Evolutionary conservation across 148 eudicot species (phyloP).

Genomic region (Selenicereus undatus): DNA sequence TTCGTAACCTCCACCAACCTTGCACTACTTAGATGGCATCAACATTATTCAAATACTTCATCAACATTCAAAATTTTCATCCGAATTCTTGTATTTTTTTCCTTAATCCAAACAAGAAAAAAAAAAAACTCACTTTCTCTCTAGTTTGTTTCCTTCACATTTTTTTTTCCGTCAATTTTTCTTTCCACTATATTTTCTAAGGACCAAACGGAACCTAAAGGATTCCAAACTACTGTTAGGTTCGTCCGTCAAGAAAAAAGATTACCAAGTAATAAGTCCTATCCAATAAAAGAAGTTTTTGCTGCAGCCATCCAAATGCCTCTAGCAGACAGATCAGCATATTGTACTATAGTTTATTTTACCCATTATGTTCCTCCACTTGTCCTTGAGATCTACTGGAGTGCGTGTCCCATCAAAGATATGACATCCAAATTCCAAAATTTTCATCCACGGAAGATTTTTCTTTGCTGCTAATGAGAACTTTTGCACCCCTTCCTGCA

Average conservation of each 20-base stretch:
- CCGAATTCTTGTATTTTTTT: too few relatives aligned
- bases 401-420: conserved; percentile 59
- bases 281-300: neutral
- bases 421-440: conserved; percentile 54
- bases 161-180: too few relatives aligned
- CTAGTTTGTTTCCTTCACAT: too few relatives aligned
- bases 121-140: too few relatives aligned
- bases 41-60: too few relatives aligned
- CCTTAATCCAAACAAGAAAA: too few relatives aligned
- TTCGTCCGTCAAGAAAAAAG: neutral
- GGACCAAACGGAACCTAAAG: too few relatives aligned
- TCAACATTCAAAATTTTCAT: too few relatives aligned
- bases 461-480: conserved; percentile 35
- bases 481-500: conserved; percentile 61
- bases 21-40: too few relatives aligned
- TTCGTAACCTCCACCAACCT: too few relatives aligned
- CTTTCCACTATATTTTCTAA: too few relatives aligned
- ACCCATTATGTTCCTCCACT: conserved; percentile 49
- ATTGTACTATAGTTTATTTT: neutral
- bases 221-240: neutral
- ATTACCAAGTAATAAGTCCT: neutral
- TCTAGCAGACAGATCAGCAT: neutral
- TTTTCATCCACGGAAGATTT: conserved; percentile 66
- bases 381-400: conserved; percentile 64
- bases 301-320: neutral